These are phyloP conservation scores for Clitocybe nebularis DNA, from an alignment of 1,284 basidiomycete species.

Conservation along the genomic window DNA sequence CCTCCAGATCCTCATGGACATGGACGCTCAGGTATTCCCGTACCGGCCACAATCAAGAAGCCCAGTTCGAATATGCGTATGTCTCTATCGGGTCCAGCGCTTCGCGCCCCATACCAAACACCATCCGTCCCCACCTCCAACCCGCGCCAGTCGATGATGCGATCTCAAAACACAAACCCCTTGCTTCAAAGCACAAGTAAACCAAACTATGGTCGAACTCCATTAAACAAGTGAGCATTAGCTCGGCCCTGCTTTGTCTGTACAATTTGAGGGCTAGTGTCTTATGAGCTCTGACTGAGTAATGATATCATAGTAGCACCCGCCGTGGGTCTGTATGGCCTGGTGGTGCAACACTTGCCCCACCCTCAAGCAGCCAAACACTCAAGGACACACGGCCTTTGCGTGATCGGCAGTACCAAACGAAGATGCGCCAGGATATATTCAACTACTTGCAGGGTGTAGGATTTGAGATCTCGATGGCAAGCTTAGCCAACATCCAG, in stretches of 20 bases:
- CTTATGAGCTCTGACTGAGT: conserved; percentile 1
- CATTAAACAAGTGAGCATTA: conserved; percentile 58
- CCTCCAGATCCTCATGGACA: conserved; percentile 47
- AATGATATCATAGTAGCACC: conserved; percentile 36
- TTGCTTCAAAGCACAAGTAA: conserved; percentile 69
- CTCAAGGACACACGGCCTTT: conserved; percentile 72
- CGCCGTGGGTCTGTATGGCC: conserved; percentile 69
- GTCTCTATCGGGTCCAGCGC: conserved; percentile 66
- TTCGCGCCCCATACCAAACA: conserved; percentile 50
- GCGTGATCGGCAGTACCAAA: conserved; percentile 68
- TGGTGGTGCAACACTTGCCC: conserved; percentile 40
- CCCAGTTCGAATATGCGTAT: conserved; percentile 47
- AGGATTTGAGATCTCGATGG: conserved; percentile 63
- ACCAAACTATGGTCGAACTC: conserved; percentile 68
- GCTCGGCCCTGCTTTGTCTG: conserved; percentile 3
- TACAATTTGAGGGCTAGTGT: background rate
- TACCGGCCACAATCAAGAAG: conserved; percentile 70
- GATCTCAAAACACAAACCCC: conserved; percentile 63
- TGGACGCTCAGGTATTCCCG: conserved; percentile 48
- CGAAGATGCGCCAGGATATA: conserved; percentile 73
- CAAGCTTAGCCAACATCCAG: conserved; percentile 69
- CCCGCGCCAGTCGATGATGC: conserved; percentile 61
- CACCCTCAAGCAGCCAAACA: conserved; percentile 45
- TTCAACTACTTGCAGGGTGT: conserved; percentile 59
- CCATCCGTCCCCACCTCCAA: conserved; percentile 40